Percentiles rank a stretch among this genome's conserved stretches.
These are phyloP conservation scores for Zoysia pacifica DNA, from an alignment of 176 grass and related monocot genomes.

Conservation along the genomic window DNA sequence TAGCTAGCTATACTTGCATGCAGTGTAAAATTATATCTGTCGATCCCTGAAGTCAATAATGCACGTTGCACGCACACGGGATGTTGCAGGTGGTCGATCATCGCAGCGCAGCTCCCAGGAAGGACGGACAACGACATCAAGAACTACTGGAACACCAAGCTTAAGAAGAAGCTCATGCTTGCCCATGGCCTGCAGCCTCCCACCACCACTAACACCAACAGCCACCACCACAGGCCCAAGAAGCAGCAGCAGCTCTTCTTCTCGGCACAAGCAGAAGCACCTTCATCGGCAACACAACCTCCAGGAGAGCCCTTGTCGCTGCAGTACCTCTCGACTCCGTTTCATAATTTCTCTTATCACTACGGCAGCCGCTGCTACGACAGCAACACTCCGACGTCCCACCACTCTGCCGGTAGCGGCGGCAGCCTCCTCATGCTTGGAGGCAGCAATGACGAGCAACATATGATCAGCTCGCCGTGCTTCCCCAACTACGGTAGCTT, in stretches of 20 bases:
- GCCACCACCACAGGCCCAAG: neutral
- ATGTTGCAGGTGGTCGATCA: constrained; percentile 66
- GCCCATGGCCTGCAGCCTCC: neutral
- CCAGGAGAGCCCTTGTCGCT: constrained; percentile 6
- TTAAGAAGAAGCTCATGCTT: constrained; percentile 78
- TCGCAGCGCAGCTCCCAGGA: constrained; percentile 73
- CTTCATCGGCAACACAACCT: no score
- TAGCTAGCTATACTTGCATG: no score
- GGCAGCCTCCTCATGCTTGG: constrained; percentile 46
- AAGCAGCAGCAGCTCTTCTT: constrained; percentile 33
- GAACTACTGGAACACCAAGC: constrained; percentile 98
- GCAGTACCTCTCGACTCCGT: constrained; percentile 31
- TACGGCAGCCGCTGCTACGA: neutral
- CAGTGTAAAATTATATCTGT: no score
- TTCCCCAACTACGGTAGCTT: constrained; percentile 6
- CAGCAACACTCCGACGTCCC: constrained; percentile 7
- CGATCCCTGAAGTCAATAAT: no score
- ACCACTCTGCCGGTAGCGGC: neutral
- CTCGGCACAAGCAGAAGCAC: neutral
- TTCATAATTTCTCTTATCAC: neutral
- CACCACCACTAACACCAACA: neutral
- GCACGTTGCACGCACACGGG: no score
- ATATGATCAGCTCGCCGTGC: neutral
- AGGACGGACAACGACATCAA: constrained; percentile 97
- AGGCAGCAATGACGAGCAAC: constrained; percentile 16